Conservation (phyloP, 768 basidiomycete species). For the Lactarius hengduanensis region DNA sequence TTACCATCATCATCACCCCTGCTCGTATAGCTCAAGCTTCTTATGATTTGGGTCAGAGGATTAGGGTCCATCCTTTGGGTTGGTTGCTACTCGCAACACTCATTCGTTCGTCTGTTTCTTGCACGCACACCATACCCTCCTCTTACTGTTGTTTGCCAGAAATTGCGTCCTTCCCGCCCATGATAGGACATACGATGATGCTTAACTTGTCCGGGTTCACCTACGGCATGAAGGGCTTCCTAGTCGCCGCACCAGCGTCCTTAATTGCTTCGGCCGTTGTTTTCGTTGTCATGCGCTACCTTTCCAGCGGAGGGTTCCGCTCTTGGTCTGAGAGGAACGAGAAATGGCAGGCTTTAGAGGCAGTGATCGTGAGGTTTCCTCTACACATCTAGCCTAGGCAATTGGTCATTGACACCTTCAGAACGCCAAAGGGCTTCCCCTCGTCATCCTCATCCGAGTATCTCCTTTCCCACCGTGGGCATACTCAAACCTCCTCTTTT, state of each 20-base stretch:
- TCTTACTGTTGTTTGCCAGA: constrained; percentile 35
- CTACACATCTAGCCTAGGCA: constrained; percentile 4
- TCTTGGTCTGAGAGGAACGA: constrained; percentile 61
- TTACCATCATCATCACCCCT: constrained; percentile 57
- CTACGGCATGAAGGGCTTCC: constrained; percentile 77
- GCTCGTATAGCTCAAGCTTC: constrained; percentile 64
- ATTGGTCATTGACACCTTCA: constrained; percentile 32
- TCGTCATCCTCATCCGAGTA: constrained; percentile 77
- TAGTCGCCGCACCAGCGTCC: constrained; percentile 58
- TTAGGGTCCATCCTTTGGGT: constrained; percentile 60
- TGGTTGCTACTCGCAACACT: constrained; percentile 53
- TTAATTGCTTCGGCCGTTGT: constrained; percentile 60
- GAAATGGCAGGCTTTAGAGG: constrained; percentile 77
- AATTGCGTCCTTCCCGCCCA: constrained; percentile 54
- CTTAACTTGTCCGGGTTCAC: constrained; percentile 77
- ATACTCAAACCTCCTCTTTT: constrained; percentile 79
- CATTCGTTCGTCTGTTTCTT: constrained; percentile 47
- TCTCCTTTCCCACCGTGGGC: constrained; percentile 88
- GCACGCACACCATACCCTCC: background rate
- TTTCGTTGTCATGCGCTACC: constrained; percentile 58
- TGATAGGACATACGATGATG: constrained; percentile 65
- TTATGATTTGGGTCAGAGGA: constrained; percentile 64
- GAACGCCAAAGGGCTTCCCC: constrained; percentile 73
- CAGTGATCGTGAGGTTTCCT: constrained; percentile 59
- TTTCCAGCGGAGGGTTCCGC: constrained; percentile 55